Evolutionary conservation across 1,139 yeast genomes (phyloP).

Genomic region (Pichia cactophila): DNA sequence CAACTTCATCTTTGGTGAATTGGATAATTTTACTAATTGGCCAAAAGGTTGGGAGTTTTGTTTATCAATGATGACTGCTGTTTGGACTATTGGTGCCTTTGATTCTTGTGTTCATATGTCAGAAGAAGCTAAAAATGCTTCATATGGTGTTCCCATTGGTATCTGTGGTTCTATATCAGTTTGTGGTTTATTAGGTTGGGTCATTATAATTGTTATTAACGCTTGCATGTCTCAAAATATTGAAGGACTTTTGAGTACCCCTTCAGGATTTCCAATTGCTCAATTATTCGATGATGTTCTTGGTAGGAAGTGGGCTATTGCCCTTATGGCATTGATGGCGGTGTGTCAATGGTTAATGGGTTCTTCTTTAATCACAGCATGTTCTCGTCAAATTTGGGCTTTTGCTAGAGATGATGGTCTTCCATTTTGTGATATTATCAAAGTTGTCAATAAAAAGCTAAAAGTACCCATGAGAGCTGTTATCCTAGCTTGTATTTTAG

Average conservation of each 20-base stretch:
- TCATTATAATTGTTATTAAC: conserved; percentile 44
- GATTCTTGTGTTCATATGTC: conserved; percentile 69
- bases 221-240: conserved; percentile 53
- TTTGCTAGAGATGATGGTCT: conserved; percentile 47
- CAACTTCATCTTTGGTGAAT: conserved; percentile 47
- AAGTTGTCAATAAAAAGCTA: conserved; percentile 43
- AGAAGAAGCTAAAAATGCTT: conserved; percentile 64
- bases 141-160: conserved; percentile 61
- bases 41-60: conserved; percentile 59
- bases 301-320: conserved; percentile 65
- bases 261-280: conserved; percentile 53
- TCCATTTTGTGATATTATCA: conserved; percentile 39
- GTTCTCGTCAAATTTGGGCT: conserved; percentile 47
- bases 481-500: conserved; percentile 42
- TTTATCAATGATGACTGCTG: conserved; percentile 56
- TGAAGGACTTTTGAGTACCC: conserved; percentile 34
- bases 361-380: conserved; percentile 43
- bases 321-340: conserved; percentile 53
- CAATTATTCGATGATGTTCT: conserved; percentile 58
- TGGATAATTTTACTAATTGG: conserved; percentile 52
- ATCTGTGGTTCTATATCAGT: conserved; percentile 46
- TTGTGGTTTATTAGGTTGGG: conserved; percentile 58
- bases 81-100: conserved; percentile 62
- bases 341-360: conserved; percentile 65
- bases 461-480: conserved; percentile 58